A percentile compares a stretch with the other conserved stretches of the same genome.
phyloP scores from a whole-genome alignment of 331 rosid genomes.

The Cydonia oblonga region DNA sequence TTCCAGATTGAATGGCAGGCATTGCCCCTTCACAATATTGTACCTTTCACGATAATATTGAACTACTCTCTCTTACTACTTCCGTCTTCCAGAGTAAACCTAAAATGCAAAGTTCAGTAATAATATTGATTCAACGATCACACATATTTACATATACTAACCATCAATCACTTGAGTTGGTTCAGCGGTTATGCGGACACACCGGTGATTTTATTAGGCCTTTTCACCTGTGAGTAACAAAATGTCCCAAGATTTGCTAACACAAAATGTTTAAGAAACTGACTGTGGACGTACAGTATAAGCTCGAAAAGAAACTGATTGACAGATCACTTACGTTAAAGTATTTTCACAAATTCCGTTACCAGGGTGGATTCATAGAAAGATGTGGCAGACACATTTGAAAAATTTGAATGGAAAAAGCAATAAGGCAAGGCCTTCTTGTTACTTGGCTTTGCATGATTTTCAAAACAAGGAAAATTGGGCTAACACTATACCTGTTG shows the following conservation, averaged over 20 bases:
- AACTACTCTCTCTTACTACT: slow-evolving; percentile 2
- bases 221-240: slow-evolving; percentile 32
- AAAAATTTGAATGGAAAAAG: background rate
- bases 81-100: slow-evolving; percentile 50
- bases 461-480: background rate
- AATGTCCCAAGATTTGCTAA: background rate
- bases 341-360: slow-evolving; percentile 24
- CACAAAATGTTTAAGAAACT: background rate
- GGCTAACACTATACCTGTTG: background rate
- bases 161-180: slow-evolving; percentile 21
- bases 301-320: no score
- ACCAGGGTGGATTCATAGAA: slow-evolving; percentile 47
- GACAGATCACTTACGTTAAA: slow-evolving; percentile 11
- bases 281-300: no score
- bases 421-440: background rate
- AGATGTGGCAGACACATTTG: slow-evolving; percentile 62
- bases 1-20: slow-evolving; percentile 72
- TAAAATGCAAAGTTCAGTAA: background rate
- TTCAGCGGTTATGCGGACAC: slow-evolving; percentile 29
- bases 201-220: slow-evolving; percentile 34
- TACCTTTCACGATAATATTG: slow-evolving; percentile 45
- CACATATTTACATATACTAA: no score
- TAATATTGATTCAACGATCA: background rate
- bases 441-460: background rate
- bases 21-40: background rate